Evolutionary conservation across 176 grass and related monocot species (phyloP).

Genomic region (Juncus inflexus): DNA sequence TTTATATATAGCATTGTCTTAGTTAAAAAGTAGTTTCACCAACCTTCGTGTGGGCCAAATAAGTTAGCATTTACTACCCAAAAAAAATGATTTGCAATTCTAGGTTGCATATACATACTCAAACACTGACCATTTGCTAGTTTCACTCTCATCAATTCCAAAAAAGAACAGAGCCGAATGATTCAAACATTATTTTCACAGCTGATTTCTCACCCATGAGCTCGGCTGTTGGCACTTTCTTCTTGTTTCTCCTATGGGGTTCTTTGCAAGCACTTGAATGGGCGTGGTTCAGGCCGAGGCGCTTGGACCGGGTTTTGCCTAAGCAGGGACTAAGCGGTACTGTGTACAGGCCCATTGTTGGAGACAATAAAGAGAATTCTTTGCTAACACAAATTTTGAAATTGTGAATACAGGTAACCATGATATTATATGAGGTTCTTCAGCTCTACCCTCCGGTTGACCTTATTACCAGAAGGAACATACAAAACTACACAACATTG

Average conservation of each 20-base stretch:
- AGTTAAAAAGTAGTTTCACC: too few relatives aligned
- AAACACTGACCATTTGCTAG: too few relatives aligned
- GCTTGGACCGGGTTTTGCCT: slow-evolving; percentile 32
- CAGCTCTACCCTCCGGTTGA: slow-evolving; percentile 39
- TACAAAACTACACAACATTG: slow-evolving; percentile 48
- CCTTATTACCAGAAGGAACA: slow-evolving; percentile 28
- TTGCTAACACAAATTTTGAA: too few relatives aligned
- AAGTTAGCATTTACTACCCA: too few relatives aligned
- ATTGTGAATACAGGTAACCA: slow-evolving; percentile 39
- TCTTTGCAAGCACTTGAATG: slow-evolving; percentile 36
- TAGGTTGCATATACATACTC: too few relatives aligned
- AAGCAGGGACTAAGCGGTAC: slow-evolving; percentile 58
- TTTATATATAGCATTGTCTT: too few relatives aligned
- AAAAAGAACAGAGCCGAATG: too few relatives aligned
- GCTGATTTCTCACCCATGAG: neutral
- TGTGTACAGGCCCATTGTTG: slow-evolving; percentile 35
- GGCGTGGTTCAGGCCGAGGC: slow-evolving; percentile 54
- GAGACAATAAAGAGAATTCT: slow-evolving; percentile 35
- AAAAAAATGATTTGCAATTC: too few relatives aligned
- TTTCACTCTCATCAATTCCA: neutral
- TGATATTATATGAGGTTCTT: slow-evolving; percentile 79
- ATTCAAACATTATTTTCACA: slow-evolving; percentile 6
- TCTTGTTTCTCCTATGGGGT: slow-evolving; percentile 33
- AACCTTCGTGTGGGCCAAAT: too few relatives aligned
- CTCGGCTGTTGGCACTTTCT: slow-evolving; percentile 13